These are phyloP conservation scores for Sabuloglossum arenarium DNA, from an alignment of 495 filamentous ascomycete species.

Conservation along the genomic window DNA sequence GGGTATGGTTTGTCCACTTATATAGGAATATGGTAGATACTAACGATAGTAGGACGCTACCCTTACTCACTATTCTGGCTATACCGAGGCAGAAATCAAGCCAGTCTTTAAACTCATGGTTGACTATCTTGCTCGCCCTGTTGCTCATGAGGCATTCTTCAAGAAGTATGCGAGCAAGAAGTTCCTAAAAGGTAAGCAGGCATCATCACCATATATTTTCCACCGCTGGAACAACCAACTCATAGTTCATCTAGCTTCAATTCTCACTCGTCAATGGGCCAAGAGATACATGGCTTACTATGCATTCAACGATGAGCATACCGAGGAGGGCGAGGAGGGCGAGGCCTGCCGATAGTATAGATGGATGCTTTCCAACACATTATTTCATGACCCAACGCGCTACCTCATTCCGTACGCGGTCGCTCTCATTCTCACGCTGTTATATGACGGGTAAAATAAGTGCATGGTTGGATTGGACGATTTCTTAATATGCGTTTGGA, in stretches of 20 bases:
- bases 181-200: conserved; percentile 71
- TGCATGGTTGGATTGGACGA: conserved; percentile 2
- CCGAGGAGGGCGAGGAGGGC: not conserved
- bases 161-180: conserved; percentile 99
- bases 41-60: conserved; percentile 44
- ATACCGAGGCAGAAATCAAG: conserved; percentile 75
- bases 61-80: conserved; percentile 82
- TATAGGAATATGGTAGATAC: not conserved
- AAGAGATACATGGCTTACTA: conserved; percentile 32
- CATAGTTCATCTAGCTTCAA: conserved; percentile 43
- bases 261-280: conserved; percentile 79
- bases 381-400: not conserved
- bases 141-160: conserved; percentile 91
- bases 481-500: conserved; percentile 1
- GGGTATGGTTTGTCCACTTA: conserved; percentile 37
- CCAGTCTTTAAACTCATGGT: conserved; percentile 89
- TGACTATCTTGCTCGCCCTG: conserved; percentile 75
- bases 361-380: not conserved
- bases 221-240: conserved; percentile 10
- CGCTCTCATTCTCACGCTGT: not conserved
- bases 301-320: not conserved
- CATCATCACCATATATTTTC: not conserved
- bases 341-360: not conserved
- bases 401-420: not conserved
- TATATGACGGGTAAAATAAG: not conserved